Base-by-base conservation (phyloP, 2,329 filamentous ascomycete genomes). In the Fusarium scirpi region DNA sequence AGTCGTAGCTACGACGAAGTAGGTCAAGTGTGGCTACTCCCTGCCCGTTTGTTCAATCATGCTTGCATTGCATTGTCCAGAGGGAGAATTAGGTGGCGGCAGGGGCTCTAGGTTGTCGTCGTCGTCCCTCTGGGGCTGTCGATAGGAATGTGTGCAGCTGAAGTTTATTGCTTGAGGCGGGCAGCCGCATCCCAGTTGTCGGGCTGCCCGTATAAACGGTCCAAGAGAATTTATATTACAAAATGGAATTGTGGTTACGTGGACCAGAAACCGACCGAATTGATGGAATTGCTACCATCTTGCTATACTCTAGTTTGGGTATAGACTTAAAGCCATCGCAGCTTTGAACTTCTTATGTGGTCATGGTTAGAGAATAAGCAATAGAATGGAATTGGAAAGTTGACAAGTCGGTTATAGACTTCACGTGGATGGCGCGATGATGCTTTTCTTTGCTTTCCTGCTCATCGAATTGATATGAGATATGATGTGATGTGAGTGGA, bases 21-120 rank as follows among this genome's bases (percentile, higher is more conserved):
- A 43, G 48, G 52, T 48, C 49, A 48, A 45, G 56, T 46, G 54
- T 74, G 72, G 70, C 70, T 63, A 58, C 32, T 63, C 30, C 11
- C 57, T 52, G 47, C 32, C 22, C 48, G 24, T 48, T 38, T 52
- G 30, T 29, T 69, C 41, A 48, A 44, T 38, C 59, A 51, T 53
- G 38, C 41, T 47, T 48, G 41, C 41, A 41, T 53, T 27, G 43
- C 27, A 44, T 53, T 24, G 43, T 34, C 34, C 53, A 51, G 22
- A 48, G 45, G 16, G 9, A 43, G 55, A 30, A 48, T 53, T 34
- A 27, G 49, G 43, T 38, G 41, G 30, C 27, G 29, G 44, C 44
- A 46, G 29, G 25, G 46, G 55, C 67, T 53, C 52, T 34, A 71
- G 46, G 32, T 34, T 18, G 32, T 61, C 44, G 61, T 38, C 18